phyloP scores from a whole-genome alignment of 2,329 filamentous ascomycete species.

The Colletotrichum truncatum region DNA sequence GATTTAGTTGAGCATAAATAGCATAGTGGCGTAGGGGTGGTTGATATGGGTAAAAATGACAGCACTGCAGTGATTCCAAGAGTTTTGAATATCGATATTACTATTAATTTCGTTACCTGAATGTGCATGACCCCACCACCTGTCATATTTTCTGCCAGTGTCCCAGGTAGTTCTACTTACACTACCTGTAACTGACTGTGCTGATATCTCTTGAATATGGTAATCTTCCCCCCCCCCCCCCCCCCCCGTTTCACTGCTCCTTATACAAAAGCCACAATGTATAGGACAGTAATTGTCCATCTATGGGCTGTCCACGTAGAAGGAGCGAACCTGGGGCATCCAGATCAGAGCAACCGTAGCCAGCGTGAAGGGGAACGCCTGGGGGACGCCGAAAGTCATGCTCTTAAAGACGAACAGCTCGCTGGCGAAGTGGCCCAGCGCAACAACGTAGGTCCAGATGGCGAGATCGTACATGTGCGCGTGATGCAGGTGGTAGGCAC shows the following conservation, averaged over 20 bases:
- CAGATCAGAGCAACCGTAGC: slow-evolving; percentile 62
- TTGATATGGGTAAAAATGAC: background rate
- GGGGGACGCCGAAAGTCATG: slow-evolving; percentile 68
- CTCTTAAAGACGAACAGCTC: slow-evolving; percentile 86
- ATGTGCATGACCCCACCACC: background rate
- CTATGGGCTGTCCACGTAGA: slow-evolving; percentile 65
- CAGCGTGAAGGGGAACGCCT: slow-evolving; percentile 64
- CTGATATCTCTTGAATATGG: too few species aligned
- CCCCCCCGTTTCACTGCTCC: too few species aligned
- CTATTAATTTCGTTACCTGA: background rate
- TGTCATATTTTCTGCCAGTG: background rate
- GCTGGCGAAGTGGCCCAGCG: slow-evolving; percentile 78
- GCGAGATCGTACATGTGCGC: slow-evolving; percentile 81
- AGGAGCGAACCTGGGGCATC: slow-evolving; percentile 74
- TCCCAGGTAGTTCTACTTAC: too few species aligned
- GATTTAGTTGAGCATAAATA: slow-evolving; percentile 40
- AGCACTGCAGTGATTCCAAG: background rate
- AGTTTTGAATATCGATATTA: background rate
- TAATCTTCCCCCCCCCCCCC: too few species aligned
- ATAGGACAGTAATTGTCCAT: background rate
- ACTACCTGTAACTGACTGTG: too few species aligned
- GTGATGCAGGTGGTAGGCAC: slow-evolving; percentile 82
- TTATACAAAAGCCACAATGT: too few species aligned
- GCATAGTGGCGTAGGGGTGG: background rate
- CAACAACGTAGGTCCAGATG: slow-evolving; percentile 83